Percentiles rank a stretch among this genome's conserved stretches.
phyloP scores from a whole-genome alignment of 139 green algal genomes.

The Chlamydomonas asymmetrica region DNA sequence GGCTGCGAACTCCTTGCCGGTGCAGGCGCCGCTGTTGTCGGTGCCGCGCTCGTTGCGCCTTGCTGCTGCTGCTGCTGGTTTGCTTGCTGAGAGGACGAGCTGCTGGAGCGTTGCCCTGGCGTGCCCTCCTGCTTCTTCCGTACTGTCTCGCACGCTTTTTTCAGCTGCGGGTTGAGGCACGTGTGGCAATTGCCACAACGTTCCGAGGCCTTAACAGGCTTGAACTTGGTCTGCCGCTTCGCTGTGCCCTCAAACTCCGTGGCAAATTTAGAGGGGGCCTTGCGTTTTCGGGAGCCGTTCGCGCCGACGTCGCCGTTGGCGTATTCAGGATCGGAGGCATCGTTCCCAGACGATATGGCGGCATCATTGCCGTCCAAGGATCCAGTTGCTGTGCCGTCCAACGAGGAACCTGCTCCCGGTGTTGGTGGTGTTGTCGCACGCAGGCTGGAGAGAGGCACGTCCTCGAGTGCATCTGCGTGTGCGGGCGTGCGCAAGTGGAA shows the following conservation, averaged over 20 bases:
- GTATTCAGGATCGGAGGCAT: no score
- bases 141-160: constrained; percentile 30
- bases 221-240: background rate
- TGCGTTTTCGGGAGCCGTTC: no score
- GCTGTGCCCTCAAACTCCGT: background rate
- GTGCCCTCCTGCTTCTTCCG: background rate
- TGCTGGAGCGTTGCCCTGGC: background rate
- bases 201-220: background rate
- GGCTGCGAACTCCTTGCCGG: background rate
- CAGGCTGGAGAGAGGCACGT: no score
- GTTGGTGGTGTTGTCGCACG: no score
- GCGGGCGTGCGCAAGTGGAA: no score
- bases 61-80: background rate
- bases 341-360: no score
- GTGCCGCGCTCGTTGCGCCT: background rate
- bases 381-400: no score
- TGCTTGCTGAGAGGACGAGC: background rate
- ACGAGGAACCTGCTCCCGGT: no score
- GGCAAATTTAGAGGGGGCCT: no score
- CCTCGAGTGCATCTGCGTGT: no score
- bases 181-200: constrained; percentile 8
- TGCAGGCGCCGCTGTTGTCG: background rate
- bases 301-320: no score
- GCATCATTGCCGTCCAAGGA: no score
- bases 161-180: constrained; percentile 34